Conservation (phyloP, 176 grass and related monocot species). For the Cymbopogon citratus region DNA sequence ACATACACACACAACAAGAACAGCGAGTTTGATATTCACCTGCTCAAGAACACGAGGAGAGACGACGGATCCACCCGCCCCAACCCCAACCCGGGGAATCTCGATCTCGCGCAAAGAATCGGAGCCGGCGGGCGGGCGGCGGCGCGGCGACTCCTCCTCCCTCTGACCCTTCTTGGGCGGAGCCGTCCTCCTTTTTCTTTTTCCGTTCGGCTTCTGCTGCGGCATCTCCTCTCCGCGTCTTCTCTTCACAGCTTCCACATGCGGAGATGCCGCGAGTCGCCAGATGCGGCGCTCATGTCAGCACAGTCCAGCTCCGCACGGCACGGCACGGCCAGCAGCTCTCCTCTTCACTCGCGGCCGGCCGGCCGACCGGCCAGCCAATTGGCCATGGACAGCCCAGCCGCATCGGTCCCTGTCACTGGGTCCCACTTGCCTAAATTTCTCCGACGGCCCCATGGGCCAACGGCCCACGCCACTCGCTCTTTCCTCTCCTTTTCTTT, state of each 20-base stretch:
- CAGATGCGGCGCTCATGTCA: neutral
- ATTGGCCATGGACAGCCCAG: neutral
- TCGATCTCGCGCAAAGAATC: slow-evolving; percentile 4
- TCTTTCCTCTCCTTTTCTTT: no score
- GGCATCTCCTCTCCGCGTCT: neutral
- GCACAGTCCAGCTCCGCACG: neutral
- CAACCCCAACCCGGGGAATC: neutral
- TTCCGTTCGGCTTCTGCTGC: neutral
- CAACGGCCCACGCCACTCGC: neutral
- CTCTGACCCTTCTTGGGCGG: neutral
- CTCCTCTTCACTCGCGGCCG: neutral
- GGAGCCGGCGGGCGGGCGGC: neutral
- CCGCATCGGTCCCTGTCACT: neutral
- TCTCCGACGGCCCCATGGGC: neutral
- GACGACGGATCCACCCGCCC: neutral
- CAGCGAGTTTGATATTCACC: no score
- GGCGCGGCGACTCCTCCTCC: neutral
- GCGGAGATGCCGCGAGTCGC: neutral
- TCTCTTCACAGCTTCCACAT: neutral
- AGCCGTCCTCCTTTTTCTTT: neutral
- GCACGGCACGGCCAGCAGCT: neutral
- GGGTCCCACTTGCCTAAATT: neutral
- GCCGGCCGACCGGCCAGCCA: no score
- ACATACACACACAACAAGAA: neutral
- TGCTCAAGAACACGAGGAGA: neutral